Conservation (phyloP, 2,329 filamentous ascomycete genomes). For the Microsporum canis region DNA sequence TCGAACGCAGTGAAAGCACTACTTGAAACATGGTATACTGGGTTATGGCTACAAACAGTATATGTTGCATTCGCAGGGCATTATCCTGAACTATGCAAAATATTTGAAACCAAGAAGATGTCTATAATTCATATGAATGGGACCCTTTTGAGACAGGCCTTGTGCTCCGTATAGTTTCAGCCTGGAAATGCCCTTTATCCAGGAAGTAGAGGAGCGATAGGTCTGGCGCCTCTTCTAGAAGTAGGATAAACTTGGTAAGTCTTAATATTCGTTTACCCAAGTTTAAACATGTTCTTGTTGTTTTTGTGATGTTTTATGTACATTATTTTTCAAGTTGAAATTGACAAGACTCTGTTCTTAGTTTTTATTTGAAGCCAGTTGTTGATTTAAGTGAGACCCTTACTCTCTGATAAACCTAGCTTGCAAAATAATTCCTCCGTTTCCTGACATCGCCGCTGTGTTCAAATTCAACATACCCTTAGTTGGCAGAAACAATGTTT, state of each 20-base stretch:
- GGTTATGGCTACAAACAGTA: constrained; percentile 5
- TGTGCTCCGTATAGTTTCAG: neutral
- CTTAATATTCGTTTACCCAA: neutral
- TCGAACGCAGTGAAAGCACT: neutral
- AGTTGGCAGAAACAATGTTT: neutral
- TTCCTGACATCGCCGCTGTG: neutral
- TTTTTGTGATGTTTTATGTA: neutral
- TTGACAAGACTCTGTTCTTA: neutral
- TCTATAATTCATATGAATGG: constrained; percentile 4
- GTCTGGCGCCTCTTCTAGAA: neutral
- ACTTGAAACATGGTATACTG: constrained; percentile 2
- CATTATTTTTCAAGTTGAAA: neutral
- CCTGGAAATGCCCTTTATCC: neutral
- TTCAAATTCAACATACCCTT: neutral
- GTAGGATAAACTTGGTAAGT: neutral
- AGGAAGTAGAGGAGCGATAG: neutral
- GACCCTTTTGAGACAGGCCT: neutral
- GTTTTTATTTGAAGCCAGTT: neutral
- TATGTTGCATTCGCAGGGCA: constrained; percentile 1
- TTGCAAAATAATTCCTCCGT: neutral
- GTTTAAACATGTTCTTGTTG: neutral
- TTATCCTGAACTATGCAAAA: constrained; percentile 2
- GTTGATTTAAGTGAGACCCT: neutral
- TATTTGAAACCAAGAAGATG: constrained; percentile 2
- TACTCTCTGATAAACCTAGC: neutral